A percentile compares a stretch with the other conserved stretches of the same genome.
Evolutionary conservation across 305 asterid species (phyloP).

Genomic region (Fraxinus xanthoxyloides): DNA sequence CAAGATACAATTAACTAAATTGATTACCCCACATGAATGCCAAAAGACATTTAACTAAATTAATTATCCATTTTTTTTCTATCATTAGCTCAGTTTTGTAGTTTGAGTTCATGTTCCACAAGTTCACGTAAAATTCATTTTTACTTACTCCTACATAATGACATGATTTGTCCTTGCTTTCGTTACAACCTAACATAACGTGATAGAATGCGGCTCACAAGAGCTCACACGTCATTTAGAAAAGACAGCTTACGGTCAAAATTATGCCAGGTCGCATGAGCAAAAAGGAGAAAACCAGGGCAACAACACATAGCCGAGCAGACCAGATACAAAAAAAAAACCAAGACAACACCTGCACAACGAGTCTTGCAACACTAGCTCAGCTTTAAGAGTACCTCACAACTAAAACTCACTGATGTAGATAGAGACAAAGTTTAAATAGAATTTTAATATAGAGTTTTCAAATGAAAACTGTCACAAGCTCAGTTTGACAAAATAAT

Average conservation of each 20-base stretch:
- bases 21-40: background rate
- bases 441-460: background rate
- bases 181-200: background rate
- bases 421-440: background rate
- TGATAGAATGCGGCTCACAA: background rate
- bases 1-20: background rate
- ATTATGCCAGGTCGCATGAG: background rate
- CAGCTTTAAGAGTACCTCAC: background rate
- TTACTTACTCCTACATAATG: background rate
- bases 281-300: background rate
- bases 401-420: background rate
- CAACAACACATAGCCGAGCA: background rate
- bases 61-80: background rate
- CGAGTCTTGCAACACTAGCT: background rate
- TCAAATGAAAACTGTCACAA: background rate
- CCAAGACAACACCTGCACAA: background rate
- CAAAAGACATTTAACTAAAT: background rate
- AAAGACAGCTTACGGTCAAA: background rate
- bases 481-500: background rate
- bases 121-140: background rate
- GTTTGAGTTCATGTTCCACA: background rate
- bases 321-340: background rate
- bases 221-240: background rate
- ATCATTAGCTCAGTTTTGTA: background rate
- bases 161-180: background rate